These are phyloP conservation scores for Gonapodya prolifera DNA, from an alignment of 192 early-diverging fungal genomes.

Conservation along the genomic window DNA sequence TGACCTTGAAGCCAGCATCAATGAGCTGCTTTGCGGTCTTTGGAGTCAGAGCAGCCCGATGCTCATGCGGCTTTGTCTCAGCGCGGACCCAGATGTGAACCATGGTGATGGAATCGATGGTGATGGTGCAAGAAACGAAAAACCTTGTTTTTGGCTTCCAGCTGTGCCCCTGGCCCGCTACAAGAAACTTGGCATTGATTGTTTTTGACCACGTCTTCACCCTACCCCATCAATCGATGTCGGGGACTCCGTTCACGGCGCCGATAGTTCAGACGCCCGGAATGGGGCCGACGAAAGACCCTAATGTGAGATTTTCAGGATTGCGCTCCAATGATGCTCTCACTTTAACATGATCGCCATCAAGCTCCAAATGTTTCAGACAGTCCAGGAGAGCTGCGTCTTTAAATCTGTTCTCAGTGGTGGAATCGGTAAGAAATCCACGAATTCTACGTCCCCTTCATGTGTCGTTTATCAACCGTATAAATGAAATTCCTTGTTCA, in stretches of 20 bases:
- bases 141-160: not conserved
- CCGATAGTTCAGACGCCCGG: not conserved
- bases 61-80: constrained; percentile 95
- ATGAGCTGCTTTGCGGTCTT: constrained; percentile 66
- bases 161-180: not conserved
- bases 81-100: constrained; percentile 83
- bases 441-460: not conserved
- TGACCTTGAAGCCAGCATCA: constrained; percentile 70
- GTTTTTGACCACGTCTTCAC: not conserved
- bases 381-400: constrained; percentile 54
- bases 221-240: not conserved
- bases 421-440: constrained; percentile 37
- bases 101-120: not conserved
- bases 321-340: not conserved
- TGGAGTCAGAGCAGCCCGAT: constrained; percentile 85
- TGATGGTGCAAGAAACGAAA: not conserved
- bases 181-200: not conserved
- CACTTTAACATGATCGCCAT: not conserved
- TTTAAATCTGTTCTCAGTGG: constrained; percentile 57
- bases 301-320: not conserved
- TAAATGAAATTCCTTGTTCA: not conserved
- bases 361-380: not conserved
- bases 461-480: not conserved
- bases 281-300: not conserved
- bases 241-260: not conserved